phyloP scores from a whole-genome alignment of 2,329 filamentous ascomycete species.

The Neonectria neomacrospora region DNA sequence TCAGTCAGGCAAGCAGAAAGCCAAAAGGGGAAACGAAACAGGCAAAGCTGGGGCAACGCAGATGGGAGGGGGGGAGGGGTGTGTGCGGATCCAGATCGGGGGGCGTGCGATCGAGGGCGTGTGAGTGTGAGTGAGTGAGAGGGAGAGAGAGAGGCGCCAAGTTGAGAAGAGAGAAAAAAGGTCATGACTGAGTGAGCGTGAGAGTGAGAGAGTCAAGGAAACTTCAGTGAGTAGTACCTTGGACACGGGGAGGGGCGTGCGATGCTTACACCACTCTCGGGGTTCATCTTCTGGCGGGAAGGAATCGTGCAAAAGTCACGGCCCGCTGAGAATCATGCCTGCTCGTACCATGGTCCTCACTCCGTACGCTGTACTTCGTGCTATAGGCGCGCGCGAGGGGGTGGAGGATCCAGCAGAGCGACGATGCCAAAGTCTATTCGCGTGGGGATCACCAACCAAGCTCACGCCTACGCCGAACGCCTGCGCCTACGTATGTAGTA shows the following conservation, averaged over 20 bases:
- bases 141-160: not conserved
- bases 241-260: slow-evolving; percentile 1
- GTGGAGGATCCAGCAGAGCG: slow-evolving; percentile 27
- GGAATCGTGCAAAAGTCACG: slow-evolving; percentile 8
- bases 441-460: slow-evolving; percentile 38
- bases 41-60: slow-evolving; percentile 5
- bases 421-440: slow-evolving; percentile 44
- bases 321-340: slow-evolving; percentile 22
- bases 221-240: not conserved
- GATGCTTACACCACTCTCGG: slow-evolving; percentile 3
- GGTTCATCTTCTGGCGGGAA: not conserved
- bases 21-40: slow-evolving; percentile 11
- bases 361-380: slow-evolving; percentile 3
- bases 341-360: slow-evolving; percentile 25
- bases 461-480: slow-evolving; percentile 30
- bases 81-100: not conserved
- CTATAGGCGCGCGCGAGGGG: slow-evolving; percentile 26
- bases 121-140: not conserved
- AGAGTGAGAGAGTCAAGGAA: not conserved
- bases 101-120: not conserved
- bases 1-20: not conserved
- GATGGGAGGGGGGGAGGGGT: not conserved
- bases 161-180: not conserved
- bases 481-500: no score
- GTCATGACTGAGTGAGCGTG: not conserved